These are phyloP conservation scores for Vanderwaltozyma tropicalis DNA, from an alignment of 805 yeast species.

Conservation along the genomic window DNA sequence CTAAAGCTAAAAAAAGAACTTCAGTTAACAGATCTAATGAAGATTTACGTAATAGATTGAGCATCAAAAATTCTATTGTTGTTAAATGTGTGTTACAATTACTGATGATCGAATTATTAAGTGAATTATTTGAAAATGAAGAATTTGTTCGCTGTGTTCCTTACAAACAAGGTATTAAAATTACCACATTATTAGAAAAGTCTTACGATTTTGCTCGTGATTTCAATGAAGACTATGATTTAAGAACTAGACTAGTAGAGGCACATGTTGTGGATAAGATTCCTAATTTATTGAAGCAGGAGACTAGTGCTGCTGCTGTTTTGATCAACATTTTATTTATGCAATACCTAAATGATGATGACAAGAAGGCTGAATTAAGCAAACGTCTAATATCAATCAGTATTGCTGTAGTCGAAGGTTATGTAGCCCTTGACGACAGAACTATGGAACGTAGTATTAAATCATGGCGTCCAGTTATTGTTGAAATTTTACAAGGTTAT, in stretches of 20 bases:
- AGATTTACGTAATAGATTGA: constrained; percentile 35
- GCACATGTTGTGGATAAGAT: constrained; percentile 86
- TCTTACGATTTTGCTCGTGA: constrained; percentile 77
- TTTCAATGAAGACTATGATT: constrained; percentile 80
- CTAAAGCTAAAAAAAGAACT: constrained; percentile 7
- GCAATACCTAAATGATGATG: constrained; percentile 42
- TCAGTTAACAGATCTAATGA: constrained; percentile 22
- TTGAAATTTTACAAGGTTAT: constrained; percentile 76
- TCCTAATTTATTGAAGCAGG: constrained; percentile 88
- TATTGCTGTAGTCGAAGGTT: constrained; percentile 58
- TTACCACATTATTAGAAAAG: constrained; percentile 50
- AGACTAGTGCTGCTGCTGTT: constrained; percentile 81
- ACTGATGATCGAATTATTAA: constrained; percentile 74
- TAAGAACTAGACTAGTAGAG: constrained; percentile 81
- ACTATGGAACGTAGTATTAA: constrained; percentile 69
- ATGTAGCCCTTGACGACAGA: constrained; percentile 58
- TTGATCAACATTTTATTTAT: constrained; percentile 72
- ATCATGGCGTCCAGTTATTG: constrained; percentile 88
- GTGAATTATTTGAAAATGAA: constrained; percentile 68
- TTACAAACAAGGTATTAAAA: constrained; percentile 44
- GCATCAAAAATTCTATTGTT: constrained; percentile 65
- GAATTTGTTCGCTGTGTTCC: constrained; percentile 63
- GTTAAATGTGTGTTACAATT: constrained; percentile 87
- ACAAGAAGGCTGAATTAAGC: constrained; percentile 41
- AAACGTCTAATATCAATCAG: constrained; percentile 51